phyloP scores from a whole-genome alignment of 2,329 filamentous ascomycete genomes.

The Colletotrichum paranaense region DNA sequence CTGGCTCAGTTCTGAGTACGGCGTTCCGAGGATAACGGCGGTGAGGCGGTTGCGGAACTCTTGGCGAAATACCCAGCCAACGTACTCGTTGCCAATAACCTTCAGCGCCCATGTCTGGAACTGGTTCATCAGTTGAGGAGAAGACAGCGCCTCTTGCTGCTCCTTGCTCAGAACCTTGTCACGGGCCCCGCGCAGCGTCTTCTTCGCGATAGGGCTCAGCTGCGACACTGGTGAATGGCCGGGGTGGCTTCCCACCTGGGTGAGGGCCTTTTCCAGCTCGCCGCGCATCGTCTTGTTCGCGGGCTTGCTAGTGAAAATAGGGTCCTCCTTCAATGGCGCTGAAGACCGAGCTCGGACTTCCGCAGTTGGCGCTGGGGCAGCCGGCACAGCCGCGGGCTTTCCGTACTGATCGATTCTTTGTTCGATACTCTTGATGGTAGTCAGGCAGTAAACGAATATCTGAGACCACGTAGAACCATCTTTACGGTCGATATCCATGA shows the following conservation, averaged over 20 bases:
- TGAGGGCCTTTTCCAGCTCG: constrained; percentile 59
- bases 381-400: constrained; percentile 52
- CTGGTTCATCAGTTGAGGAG: constrained; percentile 60
- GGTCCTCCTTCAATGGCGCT: constrained; percentile 56
- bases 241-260: constrained; percentile 57
- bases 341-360: constrained; percentile 49
- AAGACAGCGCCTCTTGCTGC: constrained; percentile 64
- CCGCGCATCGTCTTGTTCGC: constrained; percentile 51
- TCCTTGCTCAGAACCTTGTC: constrained; percentile 62
- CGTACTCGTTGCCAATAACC: constrained; percentile 58
- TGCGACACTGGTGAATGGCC: constrained; percentile 60
- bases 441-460: constrained; percentile 76
- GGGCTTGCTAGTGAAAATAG: constrained; percentile 55
- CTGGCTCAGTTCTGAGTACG: constrained; percentile 75
- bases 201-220: constrained; percentile 63
- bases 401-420: constrained; percentile 73
- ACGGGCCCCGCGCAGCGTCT: constrained; percentile 58
- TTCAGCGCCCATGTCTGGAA: constrained; percentile 59
- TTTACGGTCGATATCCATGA: constrained; percentile 85
- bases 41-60: constrained; percentile 74
- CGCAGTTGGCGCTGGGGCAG: constrained; percentile 45
- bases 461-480: constrained; percentile 87
- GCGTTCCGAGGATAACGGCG: constrained; percentile 77
- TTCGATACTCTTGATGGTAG: constrained; percentile 75
- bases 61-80: constrained; percentile 78